These are phyloP conservation scores for Litchi chinensis DNA, from an alignment of 345 rosid genomes.

Conservation along the genomic window DNA sequence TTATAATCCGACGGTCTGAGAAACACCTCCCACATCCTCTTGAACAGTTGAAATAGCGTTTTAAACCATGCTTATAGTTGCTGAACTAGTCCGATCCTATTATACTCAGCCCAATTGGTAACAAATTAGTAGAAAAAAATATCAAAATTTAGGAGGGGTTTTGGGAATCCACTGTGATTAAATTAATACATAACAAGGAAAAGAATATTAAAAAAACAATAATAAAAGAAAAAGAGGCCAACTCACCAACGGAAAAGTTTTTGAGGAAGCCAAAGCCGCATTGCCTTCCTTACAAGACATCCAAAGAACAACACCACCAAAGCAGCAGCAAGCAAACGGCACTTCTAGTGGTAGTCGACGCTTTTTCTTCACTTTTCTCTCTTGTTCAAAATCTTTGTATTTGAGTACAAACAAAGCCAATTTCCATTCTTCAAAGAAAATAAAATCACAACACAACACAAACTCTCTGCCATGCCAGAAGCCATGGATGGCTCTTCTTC, in stretches of 20 bases:
- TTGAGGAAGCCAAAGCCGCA: conserved; percentile 19
- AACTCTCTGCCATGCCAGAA: conserved; percentile 37
- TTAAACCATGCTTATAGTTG: too few relatives aligned
- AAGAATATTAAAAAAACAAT: background rate
- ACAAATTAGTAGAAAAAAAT: too few relatives aligned
- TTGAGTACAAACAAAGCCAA: background rate
- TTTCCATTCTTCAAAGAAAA: background rate
- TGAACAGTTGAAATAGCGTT: too few relatives aligned
- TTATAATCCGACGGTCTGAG: too few relatives aligned
- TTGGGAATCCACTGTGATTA: background rate
- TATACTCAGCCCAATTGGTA: too few relatives aligned
- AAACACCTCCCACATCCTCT: too few relatives aligned
- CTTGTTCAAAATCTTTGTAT: background rate
- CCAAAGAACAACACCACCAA: conserved; percentile 41
- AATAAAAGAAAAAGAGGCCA: background rate
- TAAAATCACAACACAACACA: background rate
- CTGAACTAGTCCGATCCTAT: too few relatives aligned
- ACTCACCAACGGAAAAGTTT: background rate
- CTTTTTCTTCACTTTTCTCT: conserved; percentile 9
- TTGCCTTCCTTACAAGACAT: conserved; percentile 68
- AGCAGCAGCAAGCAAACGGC: conserved; percentile 12
- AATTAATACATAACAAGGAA: too few relatives aligned
- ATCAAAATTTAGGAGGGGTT: background rate
- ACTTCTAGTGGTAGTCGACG: conserved; percentile 3
- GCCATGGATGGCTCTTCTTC: conserved; percentile 38